Conservation (phyloP, 306 rosid genomes). For the Acacia confusa region DNA sequence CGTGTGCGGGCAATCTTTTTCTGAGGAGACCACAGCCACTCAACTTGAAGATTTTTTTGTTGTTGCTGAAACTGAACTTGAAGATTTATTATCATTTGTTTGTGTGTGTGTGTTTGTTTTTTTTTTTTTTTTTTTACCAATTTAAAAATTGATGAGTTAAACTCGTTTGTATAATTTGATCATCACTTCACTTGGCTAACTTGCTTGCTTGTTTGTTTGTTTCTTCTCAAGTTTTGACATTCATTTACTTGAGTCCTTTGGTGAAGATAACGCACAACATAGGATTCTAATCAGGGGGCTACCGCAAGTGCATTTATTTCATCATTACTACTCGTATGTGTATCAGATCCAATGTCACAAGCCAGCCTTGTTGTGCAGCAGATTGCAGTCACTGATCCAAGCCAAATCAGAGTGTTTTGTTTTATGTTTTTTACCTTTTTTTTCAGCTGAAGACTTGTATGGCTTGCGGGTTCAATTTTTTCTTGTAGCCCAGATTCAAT, state of each 20-base stretch:
- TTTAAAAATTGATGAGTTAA: neutral
- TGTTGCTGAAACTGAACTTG: conserved; percentile 28
- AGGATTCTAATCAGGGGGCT: neutral
- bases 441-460: neutral
- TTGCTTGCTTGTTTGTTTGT: neutral
- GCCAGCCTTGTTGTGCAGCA: neutral
- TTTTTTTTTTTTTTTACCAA: neutral
- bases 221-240: neutral
- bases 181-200: neutral
- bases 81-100: conserved; percentile 1
- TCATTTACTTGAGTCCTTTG: neutral
- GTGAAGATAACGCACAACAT: neutral
- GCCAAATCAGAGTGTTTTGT: neutral
- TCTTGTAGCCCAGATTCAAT: too few relatives aligned
- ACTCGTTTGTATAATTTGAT: neutral
- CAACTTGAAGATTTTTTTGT: conserved; percentile 24
- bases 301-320: neutral
- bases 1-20: conserved; percentile 67
- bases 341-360: neutral
- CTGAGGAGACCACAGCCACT: conserved; percentile 29
- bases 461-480: neutral
- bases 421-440: neutral
- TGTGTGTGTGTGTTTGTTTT: neutral
- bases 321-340: neutral
- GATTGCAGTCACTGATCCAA: neutral